Percentiles rank a stretch among this genome's conserved stretches.
Evolutionary conservation across 2,329 filamentous ascomycete species (phyloP).

Genomic region (Verticillium nubilum): DNA sequence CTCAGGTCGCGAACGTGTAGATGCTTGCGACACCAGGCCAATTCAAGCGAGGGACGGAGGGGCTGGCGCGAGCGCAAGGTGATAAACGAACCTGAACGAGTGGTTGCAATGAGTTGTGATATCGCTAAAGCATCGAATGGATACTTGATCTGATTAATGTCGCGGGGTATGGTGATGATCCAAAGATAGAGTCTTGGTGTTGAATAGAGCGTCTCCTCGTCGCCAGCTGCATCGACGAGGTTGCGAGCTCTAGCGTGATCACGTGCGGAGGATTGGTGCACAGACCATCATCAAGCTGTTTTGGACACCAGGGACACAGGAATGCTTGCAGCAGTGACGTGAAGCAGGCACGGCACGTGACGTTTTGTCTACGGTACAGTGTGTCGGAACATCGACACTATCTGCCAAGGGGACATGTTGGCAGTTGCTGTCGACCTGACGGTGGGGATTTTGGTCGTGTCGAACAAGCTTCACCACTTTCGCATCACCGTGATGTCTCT

Average conservation of each 20-base stretch:
- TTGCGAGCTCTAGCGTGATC: constrained; percentile 13
- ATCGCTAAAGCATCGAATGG: constrained; percentile 30
- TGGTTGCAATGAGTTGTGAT: constrained; percentile 23
- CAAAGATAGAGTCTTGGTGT: constrained; percentile 11
- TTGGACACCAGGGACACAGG: neutral
- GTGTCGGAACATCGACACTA: too few species aligned
- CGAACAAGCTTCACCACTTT: neutral
- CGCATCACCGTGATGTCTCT: too few species aligned
- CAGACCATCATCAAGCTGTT: neutral
- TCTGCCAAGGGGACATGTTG: neutral
- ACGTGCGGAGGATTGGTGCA: constrained; percentile 4
- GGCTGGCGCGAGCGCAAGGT: constrained; percentile 11
- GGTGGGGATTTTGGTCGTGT: neutral
- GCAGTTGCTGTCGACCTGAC: neutral
- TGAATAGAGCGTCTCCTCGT: constrained; percentile 3
- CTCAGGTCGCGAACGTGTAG: constrained; percentile 1
- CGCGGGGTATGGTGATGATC: constrained; percentile 24
- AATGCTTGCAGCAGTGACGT: too few species aligned
- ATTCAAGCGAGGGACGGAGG: neutral
- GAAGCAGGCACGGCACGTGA: neutral
- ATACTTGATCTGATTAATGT: constrained; percentile 33
- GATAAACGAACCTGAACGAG: constrained; percentile 26
- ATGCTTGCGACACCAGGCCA: neutral
- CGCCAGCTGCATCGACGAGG: constrained; percentile 7
- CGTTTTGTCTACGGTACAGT: neutral